These are phyloP conservation scores for Kazachstania sp. DNA, from an alignment of 1,139 yeast genomes.

Conservation along the genomic window DNA sequence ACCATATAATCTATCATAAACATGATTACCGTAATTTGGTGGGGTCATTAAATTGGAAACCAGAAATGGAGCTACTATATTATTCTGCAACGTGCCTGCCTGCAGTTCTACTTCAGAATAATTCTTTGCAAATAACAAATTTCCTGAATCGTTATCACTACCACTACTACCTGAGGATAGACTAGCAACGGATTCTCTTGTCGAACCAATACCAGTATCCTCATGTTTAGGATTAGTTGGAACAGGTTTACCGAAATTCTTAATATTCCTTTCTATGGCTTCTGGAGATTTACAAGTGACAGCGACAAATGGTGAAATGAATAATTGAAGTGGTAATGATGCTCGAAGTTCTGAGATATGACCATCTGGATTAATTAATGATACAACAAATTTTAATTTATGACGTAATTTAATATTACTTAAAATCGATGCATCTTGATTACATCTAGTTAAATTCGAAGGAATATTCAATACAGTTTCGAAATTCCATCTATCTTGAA, in stretches of 20 bases:
- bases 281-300: constrained; percentile 46
- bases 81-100: constrained; percentile 10
- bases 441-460: constrained; percentile 60
- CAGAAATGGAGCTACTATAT: constrained; percentile 14
- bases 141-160: constrained; percentile 26
- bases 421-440: constrained; percentile 74
- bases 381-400: constrained; percentile 49
- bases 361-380: constrained; percentile 51
- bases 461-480: constrained; percentile 57
- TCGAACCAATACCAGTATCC: constrained; percentile 7
- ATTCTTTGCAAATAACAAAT: constrained; percentile 29
- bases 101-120: constrained; percentile 26
- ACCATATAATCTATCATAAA: constrained; percentile 60
- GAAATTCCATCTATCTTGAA: constrained; percentile 73
- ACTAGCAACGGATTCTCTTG: constrained; percentile 5
- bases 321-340: constrained; percentile 53
- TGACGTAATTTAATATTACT: constrained; percentile 52
- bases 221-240: constrained; percentile 14
- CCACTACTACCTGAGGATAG: constrained; percentile 5
- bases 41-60: constrained; percentile 51
- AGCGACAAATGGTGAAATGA: constrained; percentile 71
- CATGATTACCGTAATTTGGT: constrained; percentile 77
- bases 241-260: constrained; percentile 7
- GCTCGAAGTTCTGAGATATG: constrained; percentile 64
- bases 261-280: constrained; percentile 8